phyloP scores from a whole-genome alignment of 1,284 basidiomycete genomes.

The Boletellus deceptivus region DNA sequence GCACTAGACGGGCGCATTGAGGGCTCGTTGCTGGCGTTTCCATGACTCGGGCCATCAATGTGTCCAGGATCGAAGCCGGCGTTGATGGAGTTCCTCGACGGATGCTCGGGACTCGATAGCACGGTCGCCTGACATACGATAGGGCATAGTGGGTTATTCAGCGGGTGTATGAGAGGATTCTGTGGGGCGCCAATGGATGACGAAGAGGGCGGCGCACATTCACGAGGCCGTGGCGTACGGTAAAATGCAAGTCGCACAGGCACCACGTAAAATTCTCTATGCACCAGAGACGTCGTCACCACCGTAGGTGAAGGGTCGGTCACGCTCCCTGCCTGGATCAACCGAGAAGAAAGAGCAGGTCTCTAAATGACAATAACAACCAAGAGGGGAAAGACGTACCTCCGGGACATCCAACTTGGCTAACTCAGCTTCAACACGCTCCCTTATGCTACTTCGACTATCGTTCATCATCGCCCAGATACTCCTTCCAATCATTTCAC shows the following conservation, averaged over 20 bases:
- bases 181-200: neutral
- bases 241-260: slow-evolving; percentile 31
- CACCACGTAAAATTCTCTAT: slow-evolving; percentile 20
- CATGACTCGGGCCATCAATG: neutral
- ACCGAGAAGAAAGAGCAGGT: neutral
- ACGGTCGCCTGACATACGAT: slow-evolving; percentile 35
- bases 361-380: neutral
- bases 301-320: slow-evolving; percentile 20
- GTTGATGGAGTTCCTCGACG: neutral
- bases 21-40: neutral
- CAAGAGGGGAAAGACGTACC: slow-evolving; percentile 16
- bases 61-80: neutral
- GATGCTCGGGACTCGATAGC: slow-evolving; percentile 11
- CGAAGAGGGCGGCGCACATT: neutral
- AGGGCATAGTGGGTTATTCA: slow-evolving; percentile 22
- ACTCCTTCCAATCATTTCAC: slow-evolving; percentile 68
- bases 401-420: slow-evolving; percentile 10
- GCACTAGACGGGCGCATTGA: slow-evolving; percentile 32
- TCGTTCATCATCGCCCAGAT: slow-evolving; percentile 51
- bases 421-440: slow-evolving; percentile 25
- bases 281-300: slow-evolving; percentile 24
- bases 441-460: slow-evolving; percentile 12
- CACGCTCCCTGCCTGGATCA: slow-evolving; percentile 6
- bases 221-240: slow-evolving; percentile 17
- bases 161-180: slow-evolving; percentile 13